Evolutionary conservation across 352 stramenopile genomes (phyloP), one percentile per base, ranked within the genome.

Genomic region (Phytophthora syringae): DNA sequence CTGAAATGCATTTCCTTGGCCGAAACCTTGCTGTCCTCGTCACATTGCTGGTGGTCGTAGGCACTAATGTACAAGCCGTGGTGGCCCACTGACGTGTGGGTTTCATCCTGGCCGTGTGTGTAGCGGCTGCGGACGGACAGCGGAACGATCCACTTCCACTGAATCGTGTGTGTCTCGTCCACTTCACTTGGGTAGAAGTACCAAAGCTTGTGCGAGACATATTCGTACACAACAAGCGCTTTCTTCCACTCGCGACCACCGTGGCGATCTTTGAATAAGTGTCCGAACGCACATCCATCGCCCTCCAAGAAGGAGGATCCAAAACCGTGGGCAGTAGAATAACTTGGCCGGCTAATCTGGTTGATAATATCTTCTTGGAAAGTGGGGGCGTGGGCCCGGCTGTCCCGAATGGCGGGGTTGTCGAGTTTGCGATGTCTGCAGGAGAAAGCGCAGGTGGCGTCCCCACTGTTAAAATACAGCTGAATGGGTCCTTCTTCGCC

Each of bases 321-420:
- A 67, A 94, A 93, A 12, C 87, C 88, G 34, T 96, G 84, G 0
- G 84, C 80, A 21, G 81, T 86, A 52, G 84, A 93, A 67, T 94
- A 96, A 21, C 80, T 92, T 34, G 88, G 88, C n/a, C 84, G 83
- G 45, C 82, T 92, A 40, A 96, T 92, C 50, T 94, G 88, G 54
- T 92, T 90, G 55, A 96, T 90, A 52, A 96, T 96, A 49, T 92
- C 80, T 52, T 94, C 87, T 47, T 96, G 88, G 63, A 96, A 94
- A 10, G 84, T 79, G 30, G 88, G 86, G 84, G 84, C 2, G 72
- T 79, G 5, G 83, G 84, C 13, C 73, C 52, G 15, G 58, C 39
- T 3, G 52, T 25, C 18, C 43, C 70, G 52, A 72, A 72, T 39
- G 71, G 57, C 24, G 44, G 70, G 5, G 62, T 76, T 1, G 52